Conservation (phyloP, 768 basidiomycete species). For the Leccinum aurantiacum region DNA sequence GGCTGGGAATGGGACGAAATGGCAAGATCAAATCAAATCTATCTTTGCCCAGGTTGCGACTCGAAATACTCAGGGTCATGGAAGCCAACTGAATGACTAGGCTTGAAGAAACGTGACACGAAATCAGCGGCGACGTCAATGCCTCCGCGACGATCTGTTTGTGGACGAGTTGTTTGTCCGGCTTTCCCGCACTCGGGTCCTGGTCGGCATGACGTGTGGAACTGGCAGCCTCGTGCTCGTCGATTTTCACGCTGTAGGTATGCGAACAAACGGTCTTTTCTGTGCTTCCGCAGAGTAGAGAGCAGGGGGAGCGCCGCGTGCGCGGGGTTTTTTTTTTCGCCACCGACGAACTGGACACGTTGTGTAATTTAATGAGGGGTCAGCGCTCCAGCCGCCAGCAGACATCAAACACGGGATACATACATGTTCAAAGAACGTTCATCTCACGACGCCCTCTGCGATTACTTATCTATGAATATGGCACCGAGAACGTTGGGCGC, state of each 20-base stretch:
- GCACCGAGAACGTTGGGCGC: slow-evolving; percentile 64
- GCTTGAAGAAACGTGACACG: too few relatives aligned
- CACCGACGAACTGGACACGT: slow-evolving; percentile 76
- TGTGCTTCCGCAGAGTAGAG: slow-evolving; percentile 55
- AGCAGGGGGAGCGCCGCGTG: slow-evolving; percentile 67
- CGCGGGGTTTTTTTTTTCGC: slow-evolving; percentile 56
- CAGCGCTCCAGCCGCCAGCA: neutral
- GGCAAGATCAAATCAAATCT: neutral
- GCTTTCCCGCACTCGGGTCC: neutral
- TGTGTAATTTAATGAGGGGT: neutral
- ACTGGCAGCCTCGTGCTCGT: slow-evolving; percentile 52
- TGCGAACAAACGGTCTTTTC: slow-evolving; percentile 74
- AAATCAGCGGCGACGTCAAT: slow-evolving; percentile 82
- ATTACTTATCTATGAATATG: slow-evolving; percentile 49
- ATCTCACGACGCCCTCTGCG: slow-evolving; percentile 66
- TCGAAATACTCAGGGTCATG: too few relatives aligned
- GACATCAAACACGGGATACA: slow-evolving; percentile 7
- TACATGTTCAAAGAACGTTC: slow-evolving; percentile 86
- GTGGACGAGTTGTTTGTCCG: slow-evolving; percentile 40
- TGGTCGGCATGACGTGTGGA: slow-evolving; percentile 1
- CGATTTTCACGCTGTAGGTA: slow-evolving; percentile 79
- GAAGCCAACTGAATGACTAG: too few relatives aligned
- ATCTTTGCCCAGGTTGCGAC: neutral
- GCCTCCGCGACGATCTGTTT: slow-evolving; percentile 69
- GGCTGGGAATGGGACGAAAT: neutral